Conservation (phyloP, 441 rosid species). For the Pelargonium cotyledonis region DNA sequence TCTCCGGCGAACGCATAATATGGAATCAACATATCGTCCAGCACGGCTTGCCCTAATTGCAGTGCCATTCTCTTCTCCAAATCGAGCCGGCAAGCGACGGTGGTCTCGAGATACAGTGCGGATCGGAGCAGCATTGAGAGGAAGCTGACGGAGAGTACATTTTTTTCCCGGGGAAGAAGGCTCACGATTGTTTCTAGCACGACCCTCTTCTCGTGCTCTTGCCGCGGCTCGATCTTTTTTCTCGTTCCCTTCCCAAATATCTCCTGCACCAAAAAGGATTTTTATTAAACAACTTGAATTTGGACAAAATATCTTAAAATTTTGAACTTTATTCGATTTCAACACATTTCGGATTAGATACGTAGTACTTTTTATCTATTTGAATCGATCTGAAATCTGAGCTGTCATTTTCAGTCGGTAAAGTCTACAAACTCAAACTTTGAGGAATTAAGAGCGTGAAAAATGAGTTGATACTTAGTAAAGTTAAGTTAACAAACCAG, state of each 20-base stretch:
- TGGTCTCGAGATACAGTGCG: slow-evolving; percentile 57
- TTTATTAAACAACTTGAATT: background rate
- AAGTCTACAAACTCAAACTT: too few species aligned
- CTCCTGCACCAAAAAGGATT: slow-evolving; percentile 45
- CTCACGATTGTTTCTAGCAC: slow-evolving; percentile 59
- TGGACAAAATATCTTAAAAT: background rate
- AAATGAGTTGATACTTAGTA: too few species aligned
- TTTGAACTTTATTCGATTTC: too few species aligned
- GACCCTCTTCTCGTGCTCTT: slow-evolving; percentile 82
- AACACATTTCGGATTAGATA: too few species aligned
- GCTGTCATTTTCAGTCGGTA: too few species aligned
- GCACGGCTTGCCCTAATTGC: slow-evolving; percentile 52
- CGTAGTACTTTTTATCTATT: too few species aligned
- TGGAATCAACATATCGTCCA: slow-evolving; percentile 62
- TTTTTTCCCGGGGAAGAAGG: slow-evolving; percentile 57
- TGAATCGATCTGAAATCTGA: too few species aligned
- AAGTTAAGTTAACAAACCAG: too few species aligned
- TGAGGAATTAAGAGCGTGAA: too few species aligned
- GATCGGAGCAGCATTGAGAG: slow-evolving; percentile 62
- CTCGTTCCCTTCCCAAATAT: slow-evolving; percentile 53
- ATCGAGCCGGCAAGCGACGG: slow-evolving; percentile 85
- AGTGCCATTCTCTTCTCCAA: slow-evolving; percentile 60
- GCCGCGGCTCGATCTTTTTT: slow-evolving; percentile 64
- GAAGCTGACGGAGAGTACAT: slow-evolving; percentile 59
- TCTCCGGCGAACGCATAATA: slow-evolving; percentile 53